Evolutionary conservation across 2,329 filamentous ascomycete species (phyloP).

Genomic region (Colletotrichum liriopes): DNA sequence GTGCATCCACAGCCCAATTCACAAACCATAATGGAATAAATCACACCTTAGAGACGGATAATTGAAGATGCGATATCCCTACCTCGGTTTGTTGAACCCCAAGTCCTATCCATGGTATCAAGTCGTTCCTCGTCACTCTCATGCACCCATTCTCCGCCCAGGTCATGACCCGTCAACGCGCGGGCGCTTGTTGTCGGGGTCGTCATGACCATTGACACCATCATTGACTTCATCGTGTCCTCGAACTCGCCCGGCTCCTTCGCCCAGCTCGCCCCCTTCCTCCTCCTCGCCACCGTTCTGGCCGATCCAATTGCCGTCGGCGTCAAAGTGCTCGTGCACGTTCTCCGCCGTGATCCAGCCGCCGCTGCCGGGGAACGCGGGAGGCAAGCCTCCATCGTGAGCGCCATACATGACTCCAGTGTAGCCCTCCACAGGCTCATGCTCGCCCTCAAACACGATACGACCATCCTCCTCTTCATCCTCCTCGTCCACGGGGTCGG

Average conservation of each 20-base stretch:
- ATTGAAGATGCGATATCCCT: slow-evolving; percentile 7
- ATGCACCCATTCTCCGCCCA: no score
- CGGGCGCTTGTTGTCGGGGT: slow-evolving; percentile 63
- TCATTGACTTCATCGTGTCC: slow-evolving; percentile 68
- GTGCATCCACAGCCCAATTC: neutral
- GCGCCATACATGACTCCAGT: slow-evolving; percentile 68
- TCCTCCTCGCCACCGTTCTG: slow-evolving; percentile 51
- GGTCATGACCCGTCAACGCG: slow-evolving; percentile 56
- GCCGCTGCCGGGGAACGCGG: slow-evolving; percentile 79
- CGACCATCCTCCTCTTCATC: slow-evolving; percentile 71
- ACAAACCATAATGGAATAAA: neutral
- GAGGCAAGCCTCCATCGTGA: slow-evolving; percentile 69
- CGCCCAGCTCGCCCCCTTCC: slow-evolving; percentile 69
- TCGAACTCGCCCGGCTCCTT: slow-evolving; percentile 74
- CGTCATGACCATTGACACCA: slow-evolving; percentile 60
- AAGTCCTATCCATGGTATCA: slow-evolving; percentile 33
- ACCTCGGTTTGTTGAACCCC: slow-evolving; percentile 14
- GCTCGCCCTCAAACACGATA: slow-evolving; percentile 72
- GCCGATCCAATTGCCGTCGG: slow-evolving; percentile 83
- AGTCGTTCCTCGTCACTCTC: slow-evolving; percentile 23
- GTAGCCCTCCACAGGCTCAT: slow-evolving; percentile 70
- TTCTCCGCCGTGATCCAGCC: slow-evolving; percentile 96
- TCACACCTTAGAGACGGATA: neutral
- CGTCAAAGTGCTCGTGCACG: slow-evolving; percentile 86
- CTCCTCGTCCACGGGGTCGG: slow-evolving; percentile 74